These are phyloP conservation scores for Backusella tarrabulga DNA, from an alignment of 192 early-diverging fungal species.

Conservation along the genomic window DNA sequence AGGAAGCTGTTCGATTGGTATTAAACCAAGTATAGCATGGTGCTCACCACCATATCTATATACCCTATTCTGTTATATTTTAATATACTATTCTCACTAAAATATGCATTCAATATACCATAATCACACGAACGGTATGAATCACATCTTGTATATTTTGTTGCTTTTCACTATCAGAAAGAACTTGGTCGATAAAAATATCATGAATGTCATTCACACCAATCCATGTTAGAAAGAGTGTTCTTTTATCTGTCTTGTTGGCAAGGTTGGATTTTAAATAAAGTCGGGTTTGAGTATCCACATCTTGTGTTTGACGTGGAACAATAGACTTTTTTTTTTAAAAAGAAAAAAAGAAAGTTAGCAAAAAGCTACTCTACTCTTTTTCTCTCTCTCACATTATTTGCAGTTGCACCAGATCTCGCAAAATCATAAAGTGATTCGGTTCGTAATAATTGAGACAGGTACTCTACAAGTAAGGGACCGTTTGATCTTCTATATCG, in stretches of 20 bases:
- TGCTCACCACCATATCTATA: neutral
- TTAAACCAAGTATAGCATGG: neutral
- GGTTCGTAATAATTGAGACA: neutral
- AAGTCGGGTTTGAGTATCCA: neutral
- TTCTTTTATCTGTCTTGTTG: neutral
- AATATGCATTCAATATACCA: neutral
- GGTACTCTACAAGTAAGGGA: conserved; percentile 7
- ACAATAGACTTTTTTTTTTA: neutral
- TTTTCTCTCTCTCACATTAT: neutral
- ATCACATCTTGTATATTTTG: neutral
- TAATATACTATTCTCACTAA: neutral
- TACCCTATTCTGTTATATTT: neutral
- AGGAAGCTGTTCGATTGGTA: neutral
- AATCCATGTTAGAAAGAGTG: neutral
- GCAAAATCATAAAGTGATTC: conserved; percentile 13
- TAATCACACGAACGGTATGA: neutral
- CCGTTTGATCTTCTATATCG: conserved; percentile 2
- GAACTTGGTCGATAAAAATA: neutral
- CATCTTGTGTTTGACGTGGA: neutral
- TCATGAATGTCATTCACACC: neutral
- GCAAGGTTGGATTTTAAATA: neutral
- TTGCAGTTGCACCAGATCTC: conserved; percentile 10
- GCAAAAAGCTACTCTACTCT: neutral
- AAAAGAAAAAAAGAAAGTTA: too few species aligned
- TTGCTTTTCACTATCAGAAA: neutral